Base-by-base conservation (phyloP, 2,329 filamentous ascomycete genomes). In the Fusarium sp. region DNA sequence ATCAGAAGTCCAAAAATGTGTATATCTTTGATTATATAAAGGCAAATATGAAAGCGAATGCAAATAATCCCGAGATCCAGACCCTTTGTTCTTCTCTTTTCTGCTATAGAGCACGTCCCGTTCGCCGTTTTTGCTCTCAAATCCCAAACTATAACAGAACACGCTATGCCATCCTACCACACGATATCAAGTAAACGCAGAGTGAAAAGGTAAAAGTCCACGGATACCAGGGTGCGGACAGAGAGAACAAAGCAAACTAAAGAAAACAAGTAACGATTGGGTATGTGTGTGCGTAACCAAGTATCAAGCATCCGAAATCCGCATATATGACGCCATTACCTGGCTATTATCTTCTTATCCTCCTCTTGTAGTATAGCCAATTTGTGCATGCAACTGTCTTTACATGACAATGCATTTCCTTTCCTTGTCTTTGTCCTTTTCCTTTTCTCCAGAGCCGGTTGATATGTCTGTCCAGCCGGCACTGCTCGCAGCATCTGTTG, bases 391-490 rank as follows among this genome's bases (percentile, higher is more conserved):
- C 30, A 21, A 10, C 31, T 30, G 10, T 53, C 26, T 43, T 81
- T 76, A 88, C 86, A 88, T 89, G 50, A 88, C 77, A 23, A 79
- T 67, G 71, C 86, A 88, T 72, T 84, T 88, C 74, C 79, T 84
- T 18, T 83, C 80, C 74, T 84, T 86, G 62, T 80, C 82, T 41
- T 82, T 80, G 26, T 78, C 75, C 41, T 74, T 76, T 13, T 74
- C 69, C 11, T 67, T 76, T 13, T 74, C 69, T 7, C 70, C 67
- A 19, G 73, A 76, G 50, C 60, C 71, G 25, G 75, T 77, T 1
- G 82, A 79, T 14, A 86, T 79, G 68, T 89, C 85, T 2, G 86
- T 88, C 86, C 86, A 88, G 19, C 81, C 84, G 11, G 81, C 80
- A 66, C 78, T 82, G 72, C 83, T 85, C 39, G 76, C 79, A 11